These are phyloP conservation scores for Lyophyllum semitale DNA, from an alignment of 768 basidiomycete species.

Conservation along the genomic window DNA sequence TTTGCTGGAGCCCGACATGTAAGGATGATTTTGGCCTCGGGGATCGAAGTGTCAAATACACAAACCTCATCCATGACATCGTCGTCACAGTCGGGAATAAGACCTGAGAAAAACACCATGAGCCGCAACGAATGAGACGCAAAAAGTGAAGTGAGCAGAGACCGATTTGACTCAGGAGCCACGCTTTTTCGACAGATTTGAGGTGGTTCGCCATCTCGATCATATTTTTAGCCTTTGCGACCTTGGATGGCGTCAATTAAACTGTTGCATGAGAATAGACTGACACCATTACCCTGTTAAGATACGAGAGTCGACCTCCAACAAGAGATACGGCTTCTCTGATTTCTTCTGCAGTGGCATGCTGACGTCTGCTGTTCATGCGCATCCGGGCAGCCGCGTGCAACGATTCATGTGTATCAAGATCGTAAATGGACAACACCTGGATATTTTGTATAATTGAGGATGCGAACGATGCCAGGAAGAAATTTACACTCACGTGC, in stretches of 20 bases:
- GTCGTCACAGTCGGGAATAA: slow-evolving; percentile 83
- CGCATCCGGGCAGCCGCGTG: slow-evolving; percentile 60
- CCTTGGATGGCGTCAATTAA: slow-evolving; percentile 25
- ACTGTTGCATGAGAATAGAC: not conserved
- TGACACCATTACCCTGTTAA: slow-evolving; percentile 50
- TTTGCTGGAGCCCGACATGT: slow-evolving; percentile 49
- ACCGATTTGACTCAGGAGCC: slow-evolving; percentile 80
- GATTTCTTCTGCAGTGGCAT: slow-evolving; percentile 33
- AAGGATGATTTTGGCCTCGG: not conserved
- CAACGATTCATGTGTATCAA: slow-evolving; percentile 58
- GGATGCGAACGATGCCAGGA: not conserved
- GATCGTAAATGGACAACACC: slow-evolving; percentile 75
- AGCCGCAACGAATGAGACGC: not conserved
- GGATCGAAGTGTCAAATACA: slow-evolving; percentile 2
- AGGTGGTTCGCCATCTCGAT: slow-evolving; percentile 63
- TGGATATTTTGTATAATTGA: slow-evolving; percentile 22
- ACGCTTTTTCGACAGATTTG: slow-evolving; percentile 73
- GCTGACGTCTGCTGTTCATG: slow-evolving; percentile 31
- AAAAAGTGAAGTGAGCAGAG: slow-evolving; percentile 1
- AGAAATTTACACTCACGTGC: slow-evolving; percentile 46
- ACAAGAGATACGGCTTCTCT: slow-evolving; percentile 58
- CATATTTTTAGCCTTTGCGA: slow-evolving; percentile 64
- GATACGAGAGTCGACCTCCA: slow-evolving; percentile 80
- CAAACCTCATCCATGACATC: slow-evolving; percentile 88
- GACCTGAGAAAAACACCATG: slow-evolving; percentile 28